Conservation (phyloP, 257 asterid genomes). For the Ilex asprella region DNA sequence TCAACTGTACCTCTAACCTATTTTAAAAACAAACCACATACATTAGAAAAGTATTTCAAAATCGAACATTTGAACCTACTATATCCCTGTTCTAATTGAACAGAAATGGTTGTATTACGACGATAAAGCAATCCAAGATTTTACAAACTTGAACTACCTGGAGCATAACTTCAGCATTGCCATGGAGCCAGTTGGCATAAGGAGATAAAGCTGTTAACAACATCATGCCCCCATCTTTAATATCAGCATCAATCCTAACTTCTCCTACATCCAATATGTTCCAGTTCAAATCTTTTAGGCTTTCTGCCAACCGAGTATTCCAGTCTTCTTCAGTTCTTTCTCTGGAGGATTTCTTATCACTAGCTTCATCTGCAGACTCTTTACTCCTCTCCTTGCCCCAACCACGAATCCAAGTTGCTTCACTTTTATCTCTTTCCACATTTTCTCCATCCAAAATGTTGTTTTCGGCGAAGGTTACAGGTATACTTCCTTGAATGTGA, state of each 20-base stretch:
- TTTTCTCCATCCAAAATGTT: conserved; percentile 60
- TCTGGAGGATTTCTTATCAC: conserved; percentile 62
- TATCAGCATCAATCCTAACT: conserved; percentile 95
- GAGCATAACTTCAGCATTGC: conserved; percentile 94
- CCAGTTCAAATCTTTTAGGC: conserved; percentile 94
- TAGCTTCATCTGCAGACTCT: conserved; percentile 51
- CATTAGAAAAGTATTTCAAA: conserved; percentile 7
- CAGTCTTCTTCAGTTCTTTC: conserved; percentile 86
- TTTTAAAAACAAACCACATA: conserved; percentile 13
- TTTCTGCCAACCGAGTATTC: conserved; percentile 87
- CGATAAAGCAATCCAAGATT: not conserved
- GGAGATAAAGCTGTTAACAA: conserved; percentile 94
- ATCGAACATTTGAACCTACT: not conserved
- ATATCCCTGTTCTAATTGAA: not conserved
- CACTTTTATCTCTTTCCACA: conserved; percentile 58
- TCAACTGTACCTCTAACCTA: conserved; percentile 99
- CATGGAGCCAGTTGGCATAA: conserved; percentile 96
- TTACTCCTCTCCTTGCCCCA: conserved; percentile 71
- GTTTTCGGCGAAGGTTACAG: conserved; percentile 65
- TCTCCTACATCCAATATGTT: conserved; percentile 89
- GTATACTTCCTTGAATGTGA: conserved; percentile 93
- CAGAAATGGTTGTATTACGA: not conserved
- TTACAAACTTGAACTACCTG: conserved; percentile 48
- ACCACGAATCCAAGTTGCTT: conserved; percentile 58
- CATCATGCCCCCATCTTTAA: conserved; percentile 98